These are phyloP conservation scores for Nakazawaea ishiwadae DNA, from an alignment of 805 yeast genomes.

Conservation along the genomic window DNA sequence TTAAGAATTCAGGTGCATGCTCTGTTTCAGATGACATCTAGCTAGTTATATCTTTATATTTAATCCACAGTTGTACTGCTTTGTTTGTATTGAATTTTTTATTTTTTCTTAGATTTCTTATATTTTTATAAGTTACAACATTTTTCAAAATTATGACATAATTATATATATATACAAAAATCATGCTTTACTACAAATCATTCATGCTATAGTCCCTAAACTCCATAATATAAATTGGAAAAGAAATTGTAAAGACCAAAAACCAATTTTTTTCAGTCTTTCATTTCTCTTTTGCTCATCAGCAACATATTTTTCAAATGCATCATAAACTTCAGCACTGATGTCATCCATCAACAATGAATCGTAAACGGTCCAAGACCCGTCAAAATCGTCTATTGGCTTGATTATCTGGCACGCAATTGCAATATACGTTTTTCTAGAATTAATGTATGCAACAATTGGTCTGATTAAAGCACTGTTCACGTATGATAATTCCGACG, in stretches of 20 bases:
- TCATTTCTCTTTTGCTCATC: conserved; percentile 76
- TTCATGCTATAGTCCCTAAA: conserved; percentile 61
- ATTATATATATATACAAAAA: conserved; percentile 1
- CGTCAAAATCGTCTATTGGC: conserved; percentile 78
- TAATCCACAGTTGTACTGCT: too few species aligned
- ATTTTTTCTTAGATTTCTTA: too few species aligned
- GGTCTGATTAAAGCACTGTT: conserved; percentile 92
- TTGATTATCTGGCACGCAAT: conserved; percentile 80
- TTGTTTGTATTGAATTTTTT: too few species aligned
- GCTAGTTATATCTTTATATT: too few species aligned
- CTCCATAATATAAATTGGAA: conserved; percentile 82
- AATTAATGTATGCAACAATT: conserved; percentile 91
- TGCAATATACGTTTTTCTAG: conserved; percentile 85
- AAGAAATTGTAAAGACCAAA: conserved; percentile 86
- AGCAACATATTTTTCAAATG: conserved; percentile 81
- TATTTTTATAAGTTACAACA: background rate
- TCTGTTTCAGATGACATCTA: too few species aligned
- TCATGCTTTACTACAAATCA: conserved; percentile 5
- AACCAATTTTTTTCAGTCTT: conserved; percentile 78
- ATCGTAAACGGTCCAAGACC: conserved; percentile 95
- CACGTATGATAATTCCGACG: conserved; percentile 84
- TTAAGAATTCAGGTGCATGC: background rate
- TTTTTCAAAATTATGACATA: background rate
- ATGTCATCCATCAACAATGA: conserved; percentile 87
- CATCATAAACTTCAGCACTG: conserved; percentile 83